Percentiles rank a stretch among this genome's conserved stretches.
phyloP scores from a whole-genome alignment of 345 rosid genomes.

The Acer saccharum region DNA sequence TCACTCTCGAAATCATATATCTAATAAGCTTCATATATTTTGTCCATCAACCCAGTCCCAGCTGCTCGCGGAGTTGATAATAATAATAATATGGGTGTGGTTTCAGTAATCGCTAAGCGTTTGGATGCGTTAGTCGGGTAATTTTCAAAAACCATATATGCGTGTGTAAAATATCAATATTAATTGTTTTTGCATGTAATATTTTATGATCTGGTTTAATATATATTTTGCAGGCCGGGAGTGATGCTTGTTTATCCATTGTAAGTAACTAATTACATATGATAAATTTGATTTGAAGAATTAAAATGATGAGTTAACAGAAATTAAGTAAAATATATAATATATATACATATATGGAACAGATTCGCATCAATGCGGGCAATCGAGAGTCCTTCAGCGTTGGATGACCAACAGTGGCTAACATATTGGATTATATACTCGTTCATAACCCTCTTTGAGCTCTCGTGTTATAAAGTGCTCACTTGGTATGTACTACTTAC shows the following conservation, averaged over 20 bases:
- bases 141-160: not conserved
- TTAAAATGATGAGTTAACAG: not conserved
- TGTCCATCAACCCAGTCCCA: not conserved
- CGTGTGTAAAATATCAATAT: no score
- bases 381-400: slow-evolving; percentile 77
- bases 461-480: slow-evolving; percentile 61
- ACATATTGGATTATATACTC: slow-evolving; percentile 97
- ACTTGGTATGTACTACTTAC: slow-evolving; percentile 49
- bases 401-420: slow-evolving; percentile 95
- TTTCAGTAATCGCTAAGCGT: slow-evolving; percentile 52
- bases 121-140: slow-evolving; percentile 76
- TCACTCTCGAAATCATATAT: not conserved
- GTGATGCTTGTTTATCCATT: slow-evolving; percentile 88
- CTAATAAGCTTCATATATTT: no score
- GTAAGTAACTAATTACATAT: slow-evolving; percentile 46
- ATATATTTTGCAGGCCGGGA: slow-evolving; percentile 63
- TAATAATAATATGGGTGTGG: slow-evolving; percentile 51
- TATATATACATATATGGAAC: not conserved
- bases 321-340: no score
- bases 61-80: not conserved
- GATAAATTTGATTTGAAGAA: no score
- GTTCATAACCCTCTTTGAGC: slow-evolving; percentile 72
- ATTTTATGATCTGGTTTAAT: not conserved
- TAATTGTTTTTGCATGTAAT: no score
- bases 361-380: slow-evolving; percentile 92